Base-by-base conservation (phyloP, 2,329 filamentous ascomycete species). In the Alternaria triticina region DNA sequence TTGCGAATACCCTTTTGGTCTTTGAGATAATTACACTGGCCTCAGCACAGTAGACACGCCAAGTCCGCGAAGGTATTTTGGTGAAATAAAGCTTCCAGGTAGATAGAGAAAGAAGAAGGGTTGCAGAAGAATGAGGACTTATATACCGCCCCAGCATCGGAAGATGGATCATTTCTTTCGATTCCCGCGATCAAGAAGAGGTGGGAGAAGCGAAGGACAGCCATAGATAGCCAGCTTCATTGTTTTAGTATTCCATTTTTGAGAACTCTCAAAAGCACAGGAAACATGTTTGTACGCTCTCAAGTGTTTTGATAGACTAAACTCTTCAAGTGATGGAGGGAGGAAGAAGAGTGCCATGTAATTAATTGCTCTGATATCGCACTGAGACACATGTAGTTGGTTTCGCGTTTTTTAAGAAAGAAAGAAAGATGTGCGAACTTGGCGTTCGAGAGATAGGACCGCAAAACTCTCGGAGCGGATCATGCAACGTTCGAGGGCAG, bases 21-120 rank as follows among this genome's bases (percentile, higher is more conserved):
- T 17, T 17, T n/a, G n/a, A n/a, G n/a, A n/a, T n/a, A n/a, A n/a
- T n/a, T n/a, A n/a, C n/a, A n/a, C n/a, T n/a, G n/a, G n/a, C n/a
- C n/a, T n/a, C n/a, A n/a, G n/a, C n/a, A n/a, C n/a, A n/a, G n/a
- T n/a, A n/a, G n/a, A n/a, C 4, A 36, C n/a, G 4, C 9, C 0
- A 15, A 33, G 0, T 1, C 6, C 0, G 2, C 8, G 13, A 15
- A 7, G 30, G 0, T 3, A 15, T 15, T 36, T 36, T 36, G 15
- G 7, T 4, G 8, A 10, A 40, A n/a, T n/a, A 0, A 40, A n/a
- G 15, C 15, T 4, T n/a, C 15, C 1, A 4, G 36, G n/a, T 40
- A 1, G 15, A 11, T 11, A 4, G n/a, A 3, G 3, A 40, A n/a
- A 5, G 15, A 17, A 40, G 1, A 17, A 3, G 9, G 5, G n/a